Evolutionary conservation across 1,139 yeast species (phyloP).

Genomic region (Pichia sp.): DNA sequence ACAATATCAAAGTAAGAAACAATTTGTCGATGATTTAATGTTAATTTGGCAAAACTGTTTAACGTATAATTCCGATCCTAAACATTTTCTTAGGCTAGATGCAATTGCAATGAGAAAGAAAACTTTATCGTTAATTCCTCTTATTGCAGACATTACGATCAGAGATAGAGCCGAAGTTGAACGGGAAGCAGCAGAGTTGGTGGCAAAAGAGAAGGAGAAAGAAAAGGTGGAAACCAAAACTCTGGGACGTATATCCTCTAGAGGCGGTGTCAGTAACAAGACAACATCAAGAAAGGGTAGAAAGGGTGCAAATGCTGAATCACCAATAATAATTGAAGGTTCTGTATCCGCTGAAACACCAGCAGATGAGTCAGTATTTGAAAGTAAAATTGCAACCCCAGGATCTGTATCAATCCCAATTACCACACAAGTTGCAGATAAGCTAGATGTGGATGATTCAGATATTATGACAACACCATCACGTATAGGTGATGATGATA

Average conservation of each 20-base stretch:
- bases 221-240: slow-evolving; percentile 35
- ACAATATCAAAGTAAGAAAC: slow-evolving; percentile 77
- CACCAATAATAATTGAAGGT: slow-evolving; percentile 26
- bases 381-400: not conserved
- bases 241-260: too few species aligned
- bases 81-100: slow-evolving; percentile 83
- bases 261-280: too few species aligned
- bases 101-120: slow-evolving; percentile 96
- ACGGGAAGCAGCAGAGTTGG: slow-evolving; percentile 54
- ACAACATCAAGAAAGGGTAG: slow-evolving; percentile 24
- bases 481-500: slow-evolving; percentile 9
- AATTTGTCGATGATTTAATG: slow-evolving; percentile 89
- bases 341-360: slow-evolving; percentile 23
- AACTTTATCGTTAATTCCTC: slow-evolving; percentile 65
- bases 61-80: slow-evolving; percentile 91
- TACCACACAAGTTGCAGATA: too few species aligned
- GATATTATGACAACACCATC: slow-evolving; percentile 1
- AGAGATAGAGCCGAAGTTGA: slow-evolving; percentile 83
- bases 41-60: slow-evolving; percentile 94
- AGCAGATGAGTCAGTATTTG: slow-evolving; percentile 4
- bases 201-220: slow-evolving; percentile 63
- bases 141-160: slow-evolving; percentile 82
- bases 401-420: not conserved
- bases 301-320: slow-evolving; percentile 32
- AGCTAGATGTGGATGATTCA: slow-evolving; percentile 3